Conservation (phyloP, 169 alveolate species). For the Eimeria maxima region DNA sequence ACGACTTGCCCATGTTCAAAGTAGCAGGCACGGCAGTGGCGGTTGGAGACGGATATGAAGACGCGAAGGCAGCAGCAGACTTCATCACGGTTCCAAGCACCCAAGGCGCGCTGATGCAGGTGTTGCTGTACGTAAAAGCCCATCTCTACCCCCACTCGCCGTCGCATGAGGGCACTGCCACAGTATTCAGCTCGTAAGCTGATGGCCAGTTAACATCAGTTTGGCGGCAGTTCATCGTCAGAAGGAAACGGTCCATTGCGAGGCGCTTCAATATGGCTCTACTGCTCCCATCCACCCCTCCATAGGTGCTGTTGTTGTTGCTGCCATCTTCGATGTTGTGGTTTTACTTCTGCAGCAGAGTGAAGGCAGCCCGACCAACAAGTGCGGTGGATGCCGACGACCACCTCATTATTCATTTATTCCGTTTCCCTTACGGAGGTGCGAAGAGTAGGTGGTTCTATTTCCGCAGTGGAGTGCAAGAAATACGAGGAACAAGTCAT, state of each 20-base stretch:
- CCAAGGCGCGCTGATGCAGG: constrained; percentile 38
- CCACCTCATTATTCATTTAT: not conserved
- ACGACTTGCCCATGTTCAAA: constrained; percentile 87
- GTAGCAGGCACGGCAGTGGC: constrained; percentile 85
- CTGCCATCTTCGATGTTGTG: not conserved
- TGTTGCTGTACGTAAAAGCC: not conserved
- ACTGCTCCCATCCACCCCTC: not conserved
- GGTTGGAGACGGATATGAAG: constrained; percentile 81
- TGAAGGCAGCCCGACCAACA: not conserved
- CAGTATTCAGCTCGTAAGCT: not conserved
- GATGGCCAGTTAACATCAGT: no score
- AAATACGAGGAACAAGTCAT: not conserved
- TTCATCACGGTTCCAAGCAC: constrained; percentile 29
- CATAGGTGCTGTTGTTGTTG: not conserved
- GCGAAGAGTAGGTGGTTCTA: no score
- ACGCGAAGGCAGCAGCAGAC: constrained; percentile 40
- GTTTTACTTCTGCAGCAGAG: not conserved
- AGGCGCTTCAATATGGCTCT: not conserved
- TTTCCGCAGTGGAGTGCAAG: not conserved
- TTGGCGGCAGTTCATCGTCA: not conserved
- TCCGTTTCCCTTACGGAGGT: not conserved
- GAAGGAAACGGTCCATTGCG: not conserved
- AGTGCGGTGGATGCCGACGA: not conserved
- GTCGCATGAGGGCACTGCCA: not conserved
- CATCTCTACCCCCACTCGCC: not conserved